These are phyloP conservation scores for Naegleria fowleri DNA, from an alignment of 208 protist genomes.

Conservation along the genomic window DNA sequence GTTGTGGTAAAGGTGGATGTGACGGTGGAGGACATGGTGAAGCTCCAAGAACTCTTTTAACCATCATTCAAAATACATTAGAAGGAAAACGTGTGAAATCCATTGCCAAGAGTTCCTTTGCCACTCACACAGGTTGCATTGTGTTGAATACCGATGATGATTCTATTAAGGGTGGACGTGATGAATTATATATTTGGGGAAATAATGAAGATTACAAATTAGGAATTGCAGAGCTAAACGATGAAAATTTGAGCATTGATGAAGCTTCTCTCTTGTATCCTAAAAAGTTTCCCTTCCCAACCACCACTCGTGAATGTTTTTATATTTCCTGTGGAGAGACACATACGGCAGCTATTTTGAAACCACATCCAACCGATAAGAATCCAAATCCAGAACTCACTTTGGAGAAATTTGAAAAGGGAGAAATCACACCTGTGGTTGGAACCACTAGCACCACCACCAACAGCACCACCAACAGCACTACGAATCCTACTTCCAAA, in stretches of 20 bases:
- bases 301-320: background rate
- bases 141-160: background rate
- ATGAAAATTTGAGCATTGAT: background rate
- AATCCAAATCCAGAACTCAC: constrained; percentile 8
- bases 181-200: background rate
- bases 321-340: background rate
- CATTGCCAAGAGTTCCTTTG: background rate
- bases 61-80: background rate
- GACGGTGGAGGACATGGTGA: constrained; percentile 18
- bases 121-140: background rate
- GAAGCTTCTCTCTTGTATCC: background rate
- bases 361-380: background rate
- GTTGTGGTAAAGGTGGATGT: constrained; percentile 11
- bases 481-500: too few relatives aligned
- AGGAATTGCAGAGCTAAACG: background rate
- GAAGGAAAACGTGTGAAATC: background rate
- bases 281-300: background rate
- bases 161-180: background rate
- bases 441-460: too few relatives aligned
- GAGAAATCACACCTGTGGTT: background rate
- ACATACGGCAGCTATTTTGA: background rate
- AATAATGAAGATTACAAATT: background rate
- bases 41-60: background rate
- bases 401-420: background rate
- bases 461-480: too few relatives aligned